A percentile compares a stretch with the other conserved stretches of the same genome.
These are phyloP conservation scores for Mimosa pudica DNA, from an alignment of 306 rosid species.

Conservation along the genomic window DNA sequence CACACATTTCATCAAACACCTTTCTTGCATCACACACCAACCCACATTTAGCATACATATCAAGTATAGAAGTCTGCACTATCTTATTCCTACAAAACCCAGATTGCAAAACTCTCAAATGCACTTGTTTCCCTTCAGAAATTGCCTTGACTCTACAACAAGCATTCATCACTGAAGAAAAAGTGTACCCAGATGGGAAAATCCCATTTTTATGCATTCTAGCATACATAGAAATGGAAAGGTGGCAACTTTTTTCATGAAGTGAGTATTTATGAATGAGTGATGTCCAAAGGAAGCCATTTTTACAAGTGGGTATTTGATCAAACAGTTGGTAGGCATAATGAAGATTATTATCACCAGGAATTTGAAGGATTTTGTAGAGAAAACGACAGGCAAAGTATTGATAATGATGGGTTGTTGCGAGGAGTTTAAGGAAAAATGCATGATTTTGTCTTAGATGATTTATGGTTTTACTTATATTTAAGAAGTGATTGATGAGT, in stretches of 20 bases:
- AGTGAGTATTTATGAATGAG: slow-evolving; percentile 51
- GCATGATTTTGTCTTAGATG: slow-evolving; percentile 58
- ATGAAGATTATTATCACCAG: slow-evolving; percentile 40
- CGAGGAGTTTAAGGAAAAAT: slow-evolving; percentile 49
- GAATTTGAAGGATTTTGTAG: slow-evolving; percentile 28
- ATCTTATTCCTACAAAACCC: slow-evolving; percentile 60
- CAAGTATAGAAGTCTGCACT: slow-evolving; percentile 66
- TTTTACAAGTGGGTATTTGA: slow-evolving; percentile 47
- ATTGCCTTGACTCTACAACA: slow-evolving; percentile 51
- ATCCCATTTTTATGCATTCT: slow-evolving; percentile 60
- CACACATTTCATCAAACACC: slow-evolving; percentile 58
- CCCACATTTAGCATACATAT: slow-evolving; percentile 72
- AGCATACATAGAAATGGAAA: slow-evolving; percentile 52
- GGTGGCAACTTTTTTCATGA: slow-evolving; percentile 36
- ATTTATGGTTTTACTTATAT: slow-evolving; percentile 32
- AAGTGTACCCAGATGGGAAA: slow-evolving; percentile 60
- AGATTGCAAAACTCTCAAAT: slow-evolving; percentile 44
- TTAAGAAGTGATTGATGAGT: slow-evolving; percentile 33
- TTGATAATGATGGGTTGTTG: slow-evolving; percentile 29
- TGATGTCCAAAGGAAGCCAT: slow-evolving; percentile 63
- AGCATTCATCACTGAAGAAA: slow-evolving; percentile 66
- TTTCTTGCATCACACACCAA: slow-evolving; percentile 51
- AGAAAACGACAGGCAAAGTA: slow-evolving; percentile 46
- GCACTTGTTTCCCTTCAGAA: slow-evolving; percentile 62
- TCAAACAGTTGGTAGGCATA: slow-evolving; percentile 66